Evolutionary conservation across 1,284 basidiomycete species (phyloP).

Genomic region (Agroathelia rolfsii): DNA sequence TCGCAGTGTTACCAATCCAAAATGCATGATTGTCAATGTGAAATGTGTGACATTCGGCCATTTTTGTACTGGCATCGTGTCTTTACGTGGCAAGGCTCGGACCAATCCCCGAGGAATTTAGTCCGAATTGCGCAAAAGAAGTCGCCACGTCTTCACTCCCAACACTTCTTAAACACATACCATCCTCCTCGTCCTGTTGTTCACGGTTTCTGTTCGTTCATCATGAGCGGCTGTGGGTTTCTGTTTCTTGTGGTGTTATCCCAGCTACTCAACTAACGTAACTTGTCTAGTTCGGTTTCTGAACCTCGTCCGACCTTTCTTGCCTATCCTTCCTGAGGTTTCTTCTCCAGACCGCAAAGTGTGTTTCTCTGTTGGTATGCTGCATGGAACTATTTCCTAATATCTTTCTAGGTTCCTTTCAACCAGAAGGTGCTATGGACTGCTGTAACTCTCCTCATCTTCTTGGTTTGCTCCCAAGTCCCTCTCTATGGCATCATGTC

Average conservation of each 20-base stretch:
- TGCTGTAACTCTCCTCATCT: slow-evolving; percentile 92
- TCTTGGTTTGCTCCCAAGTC: slow-evolving; percentile 95
- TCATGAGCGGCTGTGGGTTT: slow-evolving; percentile 30
- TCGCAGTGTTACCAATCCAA: no score
- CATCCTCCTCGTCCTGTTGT: slow-evolving; percentile 19
- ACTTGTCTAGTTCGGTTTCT: slow-evolving; percentile 77
- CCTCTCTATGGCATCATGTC: slow-evolving; percentile 98
- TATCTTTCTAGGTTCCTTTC: slow-evolving; percentile 67
- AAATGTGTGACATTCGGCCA: no score
- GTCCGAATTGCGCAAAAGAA: no score
- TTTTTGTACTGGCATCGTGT: no score
- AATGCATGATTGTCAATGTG: no score
- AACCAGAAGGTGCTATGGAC: slow-evolving; percentile 97
- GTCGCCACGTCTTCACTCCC: no score
- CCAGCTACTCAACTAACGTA: slow-evolving; percentile 6
- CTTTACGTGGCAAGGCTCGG: no score
- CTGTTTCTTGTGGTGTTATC: neutral
- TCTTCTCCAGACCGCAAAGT: slow-evolving; percentile 95
- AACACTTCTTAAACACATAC: slow-evolving; percentile 4
- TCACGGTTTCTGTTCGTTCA: slow-evolving; percentile 16
- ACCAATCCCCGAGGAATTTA: no score
- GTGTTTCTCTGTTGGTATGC: slow-evolving; percentile 13
- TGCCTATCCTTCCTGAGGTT: slow-evolving; percentile 90
- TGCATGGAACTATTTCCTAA: slow-evolving; percentile 9
- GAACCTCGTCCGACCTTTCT: slow-evolving; percentile 92